phyloP scores from a whole-genome alignment of 148 eudicot species.

The Gaultheria prostrata region DNA sequence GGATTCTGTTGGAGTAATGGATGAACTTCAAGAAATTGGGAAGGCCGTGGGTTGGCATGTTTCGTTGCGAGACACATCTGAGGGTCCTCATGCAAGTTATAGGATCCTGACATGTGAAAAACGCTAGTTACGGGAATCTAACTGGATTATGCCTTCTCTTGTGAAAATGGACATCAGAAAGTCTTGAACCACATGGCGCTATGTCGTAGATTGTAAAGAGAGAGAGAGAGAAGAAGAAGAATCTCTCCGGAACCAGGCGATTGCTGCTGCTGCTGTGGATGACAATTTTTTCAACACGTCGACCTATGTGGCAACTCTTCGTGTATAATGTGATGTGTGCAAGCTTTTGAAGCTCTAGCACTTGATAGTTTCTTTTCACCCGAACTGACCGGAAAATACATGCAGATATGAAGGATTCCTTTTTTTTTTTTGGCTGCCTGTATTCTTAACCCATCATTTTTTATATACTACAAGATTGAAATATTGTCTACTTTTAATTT shows the following conservation, averaged over 20 bases:
- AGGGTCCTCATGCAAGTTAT: conserved; percentile 94
- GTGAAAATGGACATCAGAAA: neutral
- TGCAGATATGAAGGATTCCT: neutral
- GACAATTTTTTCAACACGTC: neutral
- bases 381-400: neutral
- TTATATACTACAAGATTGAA: neutral
- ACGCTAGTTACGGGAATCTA: conserved; percentile 26
- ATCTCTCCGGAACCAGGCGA: neutral
- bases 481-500: neutral
- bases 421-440: neutral
- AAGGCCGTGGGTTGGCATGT: conserved; percentile 88
- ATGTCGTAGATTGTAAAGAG: neutral
- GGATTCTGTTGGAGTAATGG: conserved; percentile 63
- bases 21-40: conserved; percentile 77
- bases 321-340: conserved; percentile 4
- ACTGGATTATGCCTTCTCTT: neutral
- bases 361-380: neutral
- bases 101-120: conserved; percentile 68
- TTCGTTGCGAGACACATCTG: conserved; percentile 74
- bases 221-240: neutral
- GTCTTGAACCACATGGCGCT: neutral
- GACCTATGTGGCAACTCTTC: neutral
- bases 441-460: neutral
- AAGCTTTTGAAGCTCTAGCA: neutral
- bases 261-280: neutral